These are phyloP conservation scores for Ophiostoma novo-ulmi DNA, from an alignment of 2,329 filamentous ascomycete genomes.

Conservation along the genomic window DNA sequence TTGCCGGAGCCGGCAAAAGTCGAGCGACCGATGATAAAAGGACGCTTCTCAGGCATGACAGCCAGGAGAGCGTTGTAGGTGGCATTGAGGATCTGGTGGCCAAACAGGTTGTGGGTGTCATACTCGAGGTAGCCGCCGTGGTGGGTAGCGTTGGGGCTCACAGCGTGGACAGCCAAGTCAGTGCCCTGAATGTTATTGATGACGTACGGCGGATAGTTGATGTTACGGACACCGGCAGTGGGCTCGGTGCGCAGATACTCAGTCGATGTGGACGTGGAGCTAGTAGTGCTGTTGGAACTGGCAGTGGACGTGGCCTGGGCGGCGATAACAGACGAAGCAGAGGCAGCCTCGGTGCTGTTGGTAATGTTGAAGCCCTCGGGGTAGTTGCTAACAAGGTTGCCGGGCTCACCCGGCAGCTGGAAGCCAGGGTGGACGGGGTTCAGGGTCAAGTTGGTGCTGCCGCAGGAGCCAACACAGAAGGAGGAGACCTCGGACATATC, in stretches of 20 bases:
- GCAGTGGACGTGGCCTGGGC: conserved; percentile 33
- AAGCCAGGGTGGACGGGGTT: conserved; percentile 67
- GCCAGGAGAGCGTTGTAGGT: conserved; percentile 66
- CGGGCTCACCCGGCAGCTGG: conserved; percentile 58
- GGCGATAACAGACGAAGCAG: conserved; percentile 49
- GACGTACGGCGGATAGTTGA: conserved; percentile 70
- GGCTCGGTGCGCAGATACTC: conserved; percentile 55
- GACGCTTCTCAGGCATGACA: conserved; percentile 62
- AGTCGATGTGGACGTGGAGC: conserved; percentile 34
- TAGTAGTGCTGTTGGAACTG: conserved; percentile 1
- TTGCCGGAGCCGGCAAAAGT: conserved; percentile 74
- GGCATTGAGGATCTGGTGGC: conserved; percentile 68
- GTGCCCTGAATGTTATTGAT: conserved; percentile 65
- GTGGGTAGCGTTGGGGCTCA: conserved; percentile 74
- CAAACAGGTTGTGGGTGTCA: conserved; percentile 75
- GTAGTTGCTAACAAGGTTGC: conserved; percentile 55
- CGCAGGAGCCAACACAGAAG: conserved; percentile 61
- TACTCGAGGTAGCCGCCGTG: conserved; percentile 69
- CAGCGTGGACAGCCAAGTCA: conserved; percentile 65
- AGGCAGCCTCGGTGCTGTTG: conserved; percentile 61
- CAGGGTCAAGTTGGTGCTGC: conserved; percentile 56
- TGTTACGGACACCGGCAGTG: conserved; percentile 58
- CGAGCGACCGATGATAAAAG: conserved; percentile 75
- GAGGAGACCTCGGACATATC: conserved; percentile 52
- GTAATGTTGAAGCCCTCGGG: conserved; percentile 66